Base-by-base conservation (phyloP, 2,329 filamentous ascomycete genomes). In the Sarocladium brachiariae region DNA sequence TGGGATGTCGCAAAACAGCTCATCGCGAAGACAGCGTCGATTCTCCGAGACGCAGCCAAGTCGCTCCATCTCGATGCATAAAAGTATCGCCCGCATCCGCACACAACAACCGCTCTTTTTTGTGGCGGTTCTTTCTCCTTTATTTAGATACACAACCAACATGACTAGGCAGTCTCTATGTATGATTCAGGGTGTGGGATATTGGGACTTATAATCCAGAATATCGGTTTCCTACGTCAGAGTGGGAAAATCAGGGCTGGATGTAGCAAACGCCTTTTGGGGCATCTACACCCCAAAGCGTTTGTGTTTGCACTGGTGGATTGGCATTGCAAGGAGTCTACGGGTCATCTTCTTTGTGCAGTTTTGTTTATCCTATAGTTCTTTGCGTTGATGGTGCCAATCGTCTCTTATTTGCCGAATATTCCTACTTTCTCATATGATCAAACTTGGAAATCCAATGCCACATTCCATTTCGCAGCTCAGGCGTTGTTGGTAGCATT, bases 1-100 rank as follows among this genome's bases (percentile, higher is more conserved):
- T 91, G 86, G 86, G 72, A 69, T 2, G 65, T 79, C 11, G 86
- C 87, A 2, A 81, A 86, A 60, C 67, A 72, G 50, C 80, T 86
- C 63, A 77, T 95, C 25, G 73, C 85, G 56, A 89, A 84, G 66
- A 84, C 87, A 21, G 86, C 89, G 1, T 70, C 69, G 10, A 82
- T 89, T 43, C 69, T 96, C 50, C 73, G 71, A 50, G 67, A 71
- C 48, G 89, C 89, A 25, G 79, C 76, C 1, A 57, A 59, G 2
- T 52, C 63, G 41, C 53, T 71, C 54, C 52, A 58, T 51, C 51
- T 63, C 38, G 61, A 63, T 23, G 24, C 46, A 11, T 49, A 16
- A 37, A 10, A n/a, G 38, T 24, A n/a, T n/a, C n/a, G 27, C 27
- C 27, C 27, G 27, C 27, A 30, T 30, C 13, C 27, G 27, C 27